These are phyloP conservation scores for Hibiscus syriacus DNA, from an alignment of 345 rosid species.

Conservation along the genomic window DNA sequence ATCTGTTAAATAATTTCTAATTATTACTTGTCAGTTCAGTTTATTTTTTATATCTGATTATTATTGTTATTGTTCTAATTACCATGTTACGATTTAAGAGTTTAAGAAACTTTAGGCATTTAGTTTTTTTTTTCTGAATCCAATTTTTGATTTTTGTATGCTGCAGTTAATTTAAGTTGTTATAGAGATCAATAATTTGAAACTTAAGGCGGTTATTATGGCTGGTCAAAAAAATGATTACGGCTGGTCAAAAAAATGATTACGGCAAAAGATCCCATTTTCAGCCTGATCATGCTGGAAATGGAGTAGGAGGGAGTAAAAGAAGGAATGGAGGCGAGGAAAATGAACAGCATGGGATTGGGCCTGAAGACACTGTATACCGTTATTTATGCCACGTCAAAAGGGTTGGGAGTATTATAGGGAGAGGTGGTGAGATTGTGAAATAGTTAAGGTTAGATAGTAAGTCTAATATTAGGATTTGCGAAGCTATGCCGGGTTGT, in stretches of 20 bases:
- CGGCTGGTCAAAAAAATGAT: conserved; percentile 34
- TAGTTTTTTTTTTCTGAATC: neutral
- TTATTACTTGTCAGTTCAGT: neutral
- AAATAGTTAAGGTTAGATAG: conserved; percentile 55
- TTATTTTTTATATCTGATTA: neutral
- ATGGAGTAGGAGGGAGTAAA: conserved; percentile 43
- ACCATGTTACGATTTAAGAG: neutral
- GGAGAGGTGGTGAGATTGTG: conserved; percentile 59
- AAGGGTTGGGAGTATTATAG: conserved; percentile 60
- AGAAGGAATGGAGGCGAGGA: conserved; percentile 39
- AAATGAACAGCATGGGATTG: conserved; percentile 33
- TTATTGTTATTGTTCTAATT: neutral
- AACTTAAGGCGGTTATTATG: conserved; percentile 20
- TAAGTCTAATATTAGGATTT: conserved; percentile 44
- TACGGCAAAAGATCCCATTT: conserved; percentile 41
- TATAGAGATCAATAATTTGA: neutral
- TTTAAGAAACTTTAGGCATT: neutral
- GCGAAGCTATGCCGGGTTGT: conserved; percentile 41
- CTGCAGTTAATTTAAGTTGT: neutral
- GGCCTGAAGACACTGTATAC: conserved; percentile 48
- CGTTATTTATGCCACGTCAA: conserved; percentile 51
- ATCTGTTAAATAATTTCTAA: neutral
- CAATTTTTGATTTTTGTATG: neutral
- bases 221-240: conserved; percentile 35
- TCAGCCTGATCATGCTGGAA: conserved; percentile 35